Percentiles rank a stretch among this genome's conserved stretches.
Conservation (phyloP, 2,329 filamentous ascomycete species). For the Sordariomycetes sp. region DNA sequence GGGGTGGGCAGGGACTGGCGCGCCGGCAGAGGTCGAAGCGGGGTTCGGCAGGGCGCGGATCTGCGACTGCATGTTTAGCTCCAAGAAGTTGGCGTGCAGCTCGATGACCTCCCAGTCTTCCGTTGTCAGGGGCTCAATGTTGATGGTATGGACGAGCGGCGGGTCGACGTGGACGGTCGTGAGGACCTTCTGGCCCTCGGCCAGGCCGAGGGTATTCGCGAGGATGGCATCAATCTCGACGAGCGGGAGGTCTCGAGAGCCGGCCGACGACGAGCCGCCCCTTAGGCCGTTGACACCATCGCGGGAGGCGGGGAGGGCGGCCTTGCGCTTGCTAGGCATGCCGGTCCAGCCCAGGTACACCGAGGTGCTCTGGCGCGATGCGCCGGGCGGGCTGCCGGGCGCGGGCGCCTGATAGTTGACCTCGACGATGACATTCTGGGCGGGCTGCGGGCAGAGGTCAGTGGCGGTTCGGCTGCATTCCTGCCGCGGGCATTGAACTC, state of each 20-base stretch:
- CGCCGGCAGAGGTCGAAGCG: conserved; percentile 38
- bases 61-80: conserved; percentile 85
- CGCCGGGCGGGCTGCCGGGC: conserved; percentile 22
- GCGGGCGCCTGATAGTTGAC: conserved; percentile 51
- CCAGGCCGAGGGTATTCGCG: conserved; percentile 61
- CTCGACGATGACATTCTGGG: conserved; percentile 94
- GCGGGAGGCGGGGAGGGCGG: conserved; percentile 58
- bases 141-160: conserved; percentile 81
- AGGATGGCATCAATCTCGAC: conserved; percentile 85
- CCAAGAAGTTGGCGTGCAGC: conserved; percentile 87
- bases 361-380: conserved; percentile 45
- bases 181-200: conserved; percentile 68
- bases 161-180: conserved; percentile 73
- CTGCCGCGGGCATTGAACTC: not conserved
- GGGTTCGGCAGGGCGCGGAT: conserved; percentile 90
- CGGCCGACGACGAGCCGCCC: conserved; percentile 47
- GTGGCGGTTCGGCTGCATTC: not conserved
- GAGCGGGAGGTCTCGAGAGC: conserved; percentile 43
- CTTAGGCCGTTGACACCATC: conserved; percentile 55
- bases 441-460: conserved; percentile 42
- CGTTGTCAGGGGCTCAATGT: conserved; percentile 89
- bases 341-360: conserved; percentile 94
- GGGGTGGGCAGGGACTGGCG: conserved; percentile 52
- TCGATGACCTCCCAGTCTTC: conserved; percentile 99
- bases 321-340: conserved; percentile 83